Conservation (phyloP, 2,329 filamentous ascomycete species). For the Pestalotiopsis sp. region DNA sequence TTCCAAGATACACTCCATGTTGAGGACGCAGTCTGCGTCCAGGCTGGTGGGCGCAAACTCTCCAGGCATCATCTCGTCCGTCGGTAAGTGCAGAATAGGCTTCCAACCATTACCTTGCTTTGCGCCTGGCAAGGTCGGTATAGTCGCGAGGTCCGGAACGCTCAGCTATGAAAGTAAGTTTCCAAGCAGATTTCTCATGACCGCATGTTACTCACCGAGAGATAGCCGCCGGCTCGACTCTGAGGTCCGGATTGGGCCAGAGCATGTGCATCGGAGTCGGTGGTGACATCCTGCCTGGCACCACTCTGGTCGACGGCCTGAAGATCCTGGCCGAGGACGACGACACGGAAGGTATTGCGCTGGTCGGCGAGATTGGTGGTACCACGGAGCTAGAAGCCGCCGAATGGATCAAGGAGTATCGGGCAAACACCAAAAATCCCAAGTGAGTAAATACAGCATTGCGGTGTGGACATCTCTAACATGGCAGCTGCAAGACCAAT, state of each 20-base stretch:
- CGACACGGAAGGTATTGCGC: constrained; percentile 71
- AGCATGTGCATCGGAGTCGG: constrained; percentile 75
- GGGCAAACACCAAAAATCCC: constrained; percentile 55
- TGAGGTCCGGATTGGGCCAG: constrained; percentile 70
- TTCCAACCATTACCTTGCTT: constrained; percentile 80
- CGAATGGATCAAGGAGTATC: constrained; percentile 72
- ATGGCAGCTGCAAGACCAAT: constrained; percentile 59
- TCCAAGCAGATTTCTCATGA: background rate
- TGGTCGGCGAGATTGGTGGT: constrained; percentile 75
- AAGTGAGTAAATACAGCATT: constrained; percentile 52
- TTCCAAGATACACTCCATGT: constrained; percentile 65
- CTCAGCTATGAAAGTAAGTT: constrained; percentile 65
- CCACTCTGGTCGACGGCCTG: constrained; percentile 72
- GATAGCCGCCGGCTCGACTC: constrained; percentile 68
- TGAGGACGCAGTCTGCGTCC: constrained; percentile 70
- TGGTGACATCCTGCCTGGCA: constrained; percentile 73
- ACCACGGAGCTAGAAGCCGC: constrained; percentile 72
- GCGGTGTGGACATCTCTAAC: background rate
- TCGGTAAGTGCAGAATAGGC: constrained; percentile 64
- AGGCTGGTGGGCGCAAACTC: constrained; percentile 74
- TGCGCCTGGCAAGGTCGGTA: constrained; percentile 67
- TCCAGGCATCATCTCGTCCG: constrained; percentile 74
- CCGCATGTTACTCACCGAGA: constrained; percentile 8
- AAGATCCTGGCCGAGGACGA: constrained; percentile 67
- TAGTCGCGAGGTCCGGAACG: constrained; percentile 75